These are phyloP conservation scores for Candida sanyaensis DNA, from an alignment of 1,139 yeast genomes.

Conservation along the genomic window DNA sequence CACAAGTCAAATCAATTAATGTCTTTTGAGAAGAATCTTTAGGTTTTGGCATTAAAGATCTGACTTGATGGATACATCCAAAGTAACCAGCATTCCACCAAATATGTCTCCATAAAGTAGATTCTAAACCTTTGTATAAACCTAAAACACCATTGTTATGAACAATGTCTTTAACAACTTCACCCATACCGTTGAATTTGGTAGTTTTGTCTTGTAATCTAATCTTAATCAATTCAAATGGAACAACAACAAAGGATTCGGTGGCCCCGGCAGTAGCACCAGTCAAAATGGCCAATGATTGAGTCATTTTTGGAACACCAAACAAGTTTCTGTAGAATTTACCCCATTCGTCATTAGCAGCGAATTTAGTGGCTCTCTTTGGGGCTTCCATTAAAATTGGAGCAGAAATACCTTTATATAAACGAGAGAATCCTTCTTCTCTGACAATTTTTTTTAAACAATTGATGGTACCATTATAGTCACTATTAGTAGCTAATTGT, in stretches of 20 bases:
- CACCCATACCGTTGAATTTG: constrained; percentile 81
- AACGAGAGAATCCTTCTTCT: constrained; percentile 80
- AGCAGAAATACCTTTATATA: constrained; percentile 92
- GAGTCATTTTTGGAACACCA: constrained; percentile 72
- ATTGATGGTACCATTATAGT: constrained; percentile 81
- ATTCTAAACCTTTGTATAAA: constrained; percentile 91
- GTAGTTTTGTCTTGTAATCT: constrained; percentile 88
- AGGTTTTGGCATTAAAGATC: constrained; percentile 78
- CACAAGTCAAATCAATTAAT: constrained; percentile 83
- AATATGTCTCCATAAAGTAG: constrained; percentile 96
- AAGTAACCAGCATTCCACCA: constrained; percentile 98
- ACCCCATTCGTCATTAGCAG: constrained; percentile 98
- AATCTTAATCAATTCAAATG: constrained; percentile 86
- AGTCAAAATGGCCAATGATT: constrained; percentile 82
- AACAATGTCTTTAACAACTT: constrained; percentile 74
- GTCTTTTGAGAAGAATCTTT: constrained; percentile 70
- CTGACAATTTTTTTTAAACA: constrained; percentile 80
- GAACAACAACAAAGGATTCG: constrained; percentile 94
- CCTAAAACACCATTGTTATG: constrained; percentile 78
- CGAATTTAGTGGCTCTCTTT: constrained; percentile 95
- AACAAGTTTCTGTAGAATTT: constrained; percentile 74
- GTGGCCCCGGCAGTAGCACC: constrained; percentile 99
- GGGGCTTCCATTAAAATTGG: constrained; percentile 99
- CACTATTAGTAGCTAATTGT: constrained; percentile 74
- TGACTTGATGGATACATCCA: constrained; percentile 89